Percentiles rank a stretch among this genome's conserved stretches.
Evolutionary conservation across 306 rosid species (phyloP).

Genomic region (Dalbergia oliveri): DNA sequence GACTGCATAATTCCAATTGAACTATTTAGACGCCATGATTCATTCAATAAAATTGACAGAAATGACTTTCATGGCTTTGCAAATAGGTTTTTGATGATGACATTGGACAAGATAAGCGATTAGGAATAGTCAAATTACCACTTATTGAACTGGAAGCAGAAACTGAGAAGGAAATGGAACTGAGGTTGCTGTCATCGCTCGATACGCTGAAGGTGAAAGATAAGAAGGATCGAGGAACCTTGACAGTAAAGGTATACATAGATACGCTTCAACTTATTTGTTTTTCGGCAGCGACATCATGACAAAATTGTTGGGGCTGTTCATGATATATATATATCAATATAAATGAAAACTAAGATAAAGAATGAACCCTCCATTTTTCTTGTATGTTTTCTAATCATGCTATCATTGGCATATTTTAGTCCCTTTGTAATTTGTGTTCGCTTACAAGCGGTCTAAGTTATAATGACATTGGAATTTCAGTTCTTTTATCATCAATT

Average conservation of each 20-base stretch:
- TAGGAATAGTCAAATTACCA: conserved; percentile 83
- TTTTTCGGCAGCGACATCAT: conserved; percentile 2
- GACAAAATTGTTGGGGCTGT: conserved; percentile 2
- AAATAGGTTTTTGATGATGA: conserved; percentile 86
- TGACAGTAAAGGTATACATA: conserved; percentile 67
- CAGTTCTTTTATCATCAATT: conserved; percentile 80
- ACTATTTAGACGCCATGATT: neutral
- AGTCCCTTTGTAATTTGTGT: conserved; percentile 3
- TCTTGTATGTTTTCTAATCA: neutral
- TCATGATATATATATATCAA: neutral
- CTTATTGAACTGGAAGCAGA: conserved; percentile 74
- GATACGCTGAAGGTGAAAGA: conserved; percentile 90
- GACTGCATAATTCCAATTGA: neutral
- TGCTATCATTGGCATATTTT: neutral
- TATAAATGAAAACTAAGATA: conserved; percentile 18
- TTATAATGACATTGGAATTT: conserved; percentile 22
- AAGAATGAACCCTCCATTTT: neutral
- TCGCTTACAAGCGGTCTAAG: neutral
- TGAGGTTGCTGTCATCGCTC: conserved; percentile 85
- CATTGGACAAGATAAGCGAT: conserved; percentile 92
- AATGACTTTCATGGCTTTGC: conserved; percentile 29
- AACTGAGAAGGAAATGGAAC: conserved; percentile 64
- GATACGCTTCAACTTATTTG: conserved; percentile 15
- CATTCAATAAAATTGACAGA: conserved; percentile 24
- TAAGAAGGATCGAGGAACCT: conserved; percentile 87